Percentiles rank a stretch among this genome's conserved stretches.
These are phyloP conservation scores for Neospora caninum DNA, from an alignment of 169 alveolate species.

Conservation along the genomic window DNA sequence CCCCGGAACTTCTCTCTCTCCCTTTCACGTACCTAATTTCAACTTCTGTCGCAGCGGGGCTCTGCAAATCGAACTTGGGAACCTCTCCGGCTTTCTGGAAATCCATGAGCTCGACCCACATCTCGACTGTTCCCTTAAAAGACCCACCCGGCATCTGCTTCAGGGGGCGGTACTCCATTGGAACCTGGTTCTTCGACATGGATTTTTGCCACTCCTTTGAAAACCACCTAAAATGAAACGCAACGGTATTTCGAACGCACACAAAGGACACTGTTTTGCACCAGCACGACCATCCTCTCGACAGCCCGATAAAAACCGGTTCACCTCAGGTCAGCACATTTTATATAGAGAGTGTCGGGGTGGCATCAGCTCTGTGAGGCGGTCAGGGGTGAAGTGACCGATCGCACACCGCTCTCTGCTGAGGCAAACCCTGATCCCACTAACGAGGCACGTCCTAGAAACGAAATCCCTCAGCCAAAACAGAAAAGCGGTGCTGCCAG, in stretches of 20 bases:
- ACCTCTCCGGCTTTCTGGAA: constrained; percentile 79
- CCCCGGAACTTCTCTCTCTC: constrained; percentile 62
- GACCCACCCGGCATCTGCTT: constrained; percentile 60
- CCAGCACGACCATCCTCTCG: no score
- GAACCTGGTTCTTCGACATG: constrained; percentile 84
- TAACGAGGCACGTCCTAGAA: no score
- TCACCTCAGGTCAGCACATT: no score
- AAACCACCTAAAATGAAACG: constrained; percentile 82
- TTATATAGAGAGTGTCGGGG: no score
- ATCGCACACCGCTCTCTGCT: no score
- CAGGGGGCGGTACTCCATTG: constrained; percentile 87
- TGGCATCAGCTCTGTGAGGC: no score
- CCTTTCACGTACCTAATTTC: constrained; percentile 79
- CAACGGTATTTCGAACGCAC: not conserved
- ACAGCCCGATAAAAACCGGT: no score
- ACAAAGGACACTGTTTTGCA: no score
- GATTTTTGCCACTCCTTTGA: constrained; percentile 88
- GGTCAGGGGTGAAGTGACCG: no score
- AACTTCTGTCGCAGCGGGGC: constrained; percentile 82
- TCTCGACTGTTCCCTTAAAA: constrained; percentile 77
- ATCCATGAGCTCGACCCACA: constrained; percentile 87
- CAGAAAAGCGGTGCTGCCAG: no score
- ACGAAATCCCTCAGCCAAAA: no score
- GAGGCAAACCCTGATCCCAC: no score
- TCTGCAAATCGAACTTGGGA: constrained; percentile 78